These are phyloP conservation scores for Diplotaxis tenuifolia DNA, from an alignment of 345 rosid genomes.

Conservation along the genomic window DNA sequence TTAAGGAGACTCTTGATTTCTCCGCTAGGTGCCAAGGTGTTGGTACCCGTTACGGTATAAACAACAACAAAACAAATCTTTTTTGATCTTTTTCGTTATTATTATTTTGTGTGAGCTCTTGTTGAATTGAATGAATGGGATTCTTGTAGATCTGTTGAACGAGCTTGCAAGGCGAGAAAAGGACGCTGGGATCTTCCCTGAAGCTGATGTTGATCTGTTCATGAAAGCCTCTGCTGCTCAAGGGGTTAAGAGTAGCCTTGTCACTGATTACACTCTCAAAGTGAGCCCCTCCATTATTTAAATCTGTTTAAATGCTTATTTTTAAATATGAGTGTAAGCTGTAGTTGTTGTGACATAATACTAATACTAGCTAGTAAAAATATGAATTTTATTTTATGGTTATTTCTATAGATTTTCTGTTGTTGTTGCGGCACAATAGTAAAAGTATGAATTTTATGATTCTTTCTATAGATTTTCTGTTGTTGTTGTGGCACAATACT, in stretches of 20 bases:
- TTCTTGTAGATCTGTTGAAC: conserved; percentile 52
- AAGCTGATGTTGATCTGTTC: conserved; percentile 74
- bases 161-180: conserved; percentile 83
- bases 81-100: background rate
- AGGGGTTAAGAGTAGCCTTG: conserved; percentile 71
- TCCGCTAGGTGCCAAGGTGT: conserved; percentile 82
- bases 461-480: background rate
- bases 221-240: conserved; percentile 87
- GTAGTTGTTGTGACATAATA: too few species aligned
- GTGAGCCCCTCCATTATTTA: conserved; percentile 33
- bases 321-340: too few species aligned
- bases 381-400: too few species aligned
- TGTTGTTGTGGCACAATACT: background rate
- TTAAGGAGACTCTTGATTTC: conserved; percentile 82
- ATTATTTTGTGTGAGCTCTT: background rate
- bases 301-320: background rate
- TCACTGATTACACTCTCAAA: conserved; percentile 85
- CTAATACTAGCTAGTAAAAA: too few species aligned
- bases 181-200: conserved; percentile 74
- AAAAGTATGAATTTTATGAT: too few species aligned
- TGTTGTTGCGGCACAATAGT: too few species aligned
- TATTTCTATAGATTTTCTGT: too few species aligned
- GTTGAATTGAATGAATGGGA: background rate
- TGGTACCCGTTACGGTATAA: conserved; percentile 47
- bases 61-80: background rate